Conservation (phyloP, 495 filamentous ascomycete species). For the Entonaema liquescens region DNA sequence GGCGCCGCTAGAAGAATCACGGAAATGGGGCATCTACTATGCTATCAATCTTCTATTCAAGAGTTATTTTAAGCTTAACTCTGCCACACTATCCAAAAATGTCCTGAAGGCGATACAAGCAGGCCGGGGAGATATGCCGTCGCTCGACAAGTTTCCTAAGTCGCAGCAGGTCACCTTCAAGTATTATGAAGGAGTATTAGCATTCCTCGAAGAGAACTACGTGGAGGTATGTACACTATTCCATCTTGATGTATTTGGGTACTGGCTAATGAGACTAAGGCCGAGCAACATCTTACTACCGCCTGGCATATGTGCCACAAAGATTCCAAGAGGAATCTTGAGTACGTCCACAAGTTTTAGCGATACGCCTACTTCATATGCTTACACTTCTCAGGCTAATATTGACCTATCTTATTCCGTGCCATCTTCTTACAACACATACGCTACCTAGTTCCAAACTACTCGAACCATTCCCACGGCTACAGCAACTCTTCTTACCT, state of each 20-base stretch:
- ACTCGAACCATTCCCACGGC: constrained; percentile 76
- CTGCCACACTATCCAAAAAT: constrained; percentile 88
- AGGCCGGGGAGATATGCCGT: constrained; percentile 76
- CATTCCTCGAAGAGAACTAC: constrained; percentile 94
- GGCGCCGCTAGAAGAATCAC: constrained; percentile 83
- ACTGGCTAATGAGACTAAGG: constrained; percentile 57
- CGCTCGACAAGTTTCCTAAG: constrained; percentile 76
- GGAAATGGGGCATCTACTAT: constrained; percentile 97
- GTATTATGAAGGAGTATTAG: constrained; percentile 90
- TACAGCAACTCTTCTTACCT: constrained; percentile 80
- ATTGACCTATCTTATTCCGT: constrained; percentile 94
- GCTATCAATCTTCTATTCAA: constrained; percentile 94
- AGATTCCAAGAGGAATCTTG: constrained; percentile 74
- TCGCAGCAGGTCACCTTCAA: constrained; percentile 95
- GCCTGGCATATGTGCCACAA: constrained; percentile 82
- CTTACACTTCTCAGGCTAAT: constrained; percentile 72
- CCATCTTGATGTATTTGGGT: not conserved
- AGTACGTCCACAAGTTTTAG: constrained; percentile 60
- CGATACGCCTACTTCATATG: not conserved
- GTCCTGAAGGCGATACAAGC: constrained; percentile 82
- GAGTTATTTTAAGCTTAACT: constrained; percentile 95
- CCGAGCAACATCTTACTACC: constrained; percentile 79
- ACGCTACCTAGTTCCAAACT: constrained; percentile 76
- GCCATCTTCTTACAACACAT: constrained; percentile 86
- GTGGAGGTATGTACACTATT: constrained; percentile 61